Conservation (phyloP, 2,329 filamentous ascomycete genomes). For the Reticulascus tulasneorum region DNA sequence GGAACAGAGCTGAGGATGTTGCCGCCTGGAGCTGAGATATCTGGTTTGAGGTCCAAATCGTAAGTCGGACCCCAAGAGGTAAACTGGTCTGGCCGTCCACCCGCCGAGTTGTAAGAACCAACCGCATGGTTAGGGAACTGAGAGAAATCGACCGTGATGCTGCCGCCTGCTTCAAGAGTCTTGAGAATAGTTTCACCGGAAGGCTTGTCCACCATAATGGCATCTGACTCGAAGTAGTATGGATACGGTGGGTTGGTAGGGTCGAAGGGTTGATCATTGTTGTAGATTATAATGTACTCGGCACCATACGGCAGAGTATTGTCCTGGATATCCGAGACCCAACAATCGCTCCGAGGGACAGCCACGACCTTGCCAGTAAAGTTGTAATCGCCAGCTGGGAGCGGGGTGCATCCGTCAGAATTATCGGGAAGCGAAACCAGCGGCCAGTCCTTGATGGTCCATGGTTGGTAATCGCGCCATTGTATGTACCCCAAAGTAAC, state of each 20-base stretch:
- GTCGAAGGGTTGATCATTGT: conserved; percentile 16
- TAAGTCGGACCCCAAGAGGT: conserved; percentile 37
- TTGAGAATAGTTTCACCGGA: conserved; percentile 20
- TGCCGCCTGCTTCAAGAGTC: conserved; percentile 2
- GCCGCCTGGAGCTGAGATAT: conserved; percentile 33
- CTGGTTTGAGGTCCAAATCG: conserved; percentile 34
- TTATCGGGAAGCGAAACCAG: conserved; percentile 21
- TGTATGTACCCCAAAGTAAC: conserved; percentile 28
- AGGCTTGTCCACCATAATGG: conserved; percentile 16
- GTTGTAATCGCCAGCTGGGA: conserved; percentile 13
- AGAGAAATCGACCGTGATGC: conserved; percentile 7
- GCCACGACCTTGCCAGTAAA: conserved; percentile 9
- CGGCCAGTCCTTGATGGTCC: conserved; percentile 28
- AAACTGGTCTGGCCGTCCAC: conserved; percentile 26
- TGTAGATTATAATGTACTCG: conserved; percentile 26
- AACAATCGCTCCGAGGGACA: conserved; percentile 30
- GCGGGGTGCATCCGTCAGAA: conserved; percentile 24
- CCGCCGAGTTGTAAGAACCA: conserved; percentile 19
- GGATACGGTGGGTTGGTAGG: conserved; percentile 10
- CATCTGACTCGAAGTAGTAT: conserved; percentile 15
- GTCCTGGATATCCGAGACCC: conserved; percentile 20
- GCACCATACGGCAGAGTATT: conserved; percentile 22
- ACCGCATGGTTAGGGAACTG: conserved; percentile 14
- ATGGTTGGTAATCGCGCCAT: conserved; percentile 26
- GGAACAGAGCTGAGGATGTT: conserved; percentile 40